A percentile compares a stretch with the other conserved stretches of the same genome.
Evolutionary conservation across 768 basidiomycete genomes (phyloP).

Genomic region (Termitomyces sp.): DNA sequence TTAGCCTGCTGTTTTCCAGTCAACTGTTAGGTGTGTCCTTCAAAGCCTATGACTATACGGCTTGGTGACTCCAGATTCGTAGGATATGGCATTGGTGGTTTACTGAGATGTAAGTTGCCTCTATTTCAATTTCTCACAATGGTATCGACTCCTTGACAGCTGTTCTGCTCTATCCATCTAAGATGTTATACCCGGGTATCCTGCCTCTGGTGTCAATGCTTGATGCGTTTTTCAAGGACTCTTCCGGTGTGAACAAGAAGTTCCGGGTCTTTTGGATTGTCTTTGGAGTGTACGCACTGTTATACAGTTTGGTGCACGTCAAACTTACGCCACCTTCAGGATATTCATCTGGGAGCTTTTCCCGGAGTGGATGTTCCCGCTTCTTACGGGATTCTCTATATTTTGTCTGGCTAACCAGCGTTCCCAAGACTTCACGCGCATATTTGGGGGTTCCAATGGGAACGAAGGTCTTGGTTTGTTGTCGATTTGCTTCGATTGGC

Average conservation of each 20-base stretch:
- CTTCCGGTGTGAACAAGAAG: conserved; percentile 30
- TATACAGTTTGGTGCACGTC: conserved; percentile 10
- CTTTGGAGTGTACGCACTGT: conserved; percentile 26
- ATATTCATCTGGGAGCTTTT: conserved; percentile 47
- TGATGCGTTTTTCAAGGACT: conserved; percentile 40
- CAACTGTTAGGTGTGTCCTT: conserved; percentile 23
- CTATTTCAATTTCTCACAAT: background rate
- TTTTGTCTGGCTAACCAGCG: conserved; percentile 52
- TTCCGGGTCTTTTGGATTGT: conserved; percentile 46
- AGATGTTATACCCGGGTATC: conserved; percentile 44
- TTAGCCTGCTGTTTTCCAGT: conserved; percentile 27
- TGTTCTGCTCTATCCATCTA: conserved; percentile 45
- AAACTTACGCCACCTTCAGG: conserved; percentile 13
- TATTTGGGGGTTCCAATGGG: conserved; percentile 60
- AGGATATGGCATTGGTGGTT: conserved; percentile 52
- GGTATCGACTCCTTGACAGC: conserved; percentile 16
- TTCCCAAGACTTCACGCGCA: conserved; percentile 39
- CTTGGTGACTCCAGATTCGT: conserved; percentile 18
- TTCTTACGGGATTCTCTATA: conserved; percentile 49
- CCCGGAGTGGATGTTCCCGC: conserved; percentile 55
- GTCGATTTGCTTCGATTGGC: conserved; percentile 58
- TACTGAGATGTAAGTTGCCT: conserved; percentile 36
- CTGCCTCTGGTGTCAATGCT: conserved; percentile 44
- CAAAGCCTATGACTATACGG: background rate
- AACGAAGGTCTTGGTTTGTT: conserved; percentile 62